A percentile compares a stretch with the other conserved stretches of the same genome.
phyloP scores from a whole-genome alignment of 495 filamentous ascomycete genomes.

The Staphylotrichum longicolle region DNA sequence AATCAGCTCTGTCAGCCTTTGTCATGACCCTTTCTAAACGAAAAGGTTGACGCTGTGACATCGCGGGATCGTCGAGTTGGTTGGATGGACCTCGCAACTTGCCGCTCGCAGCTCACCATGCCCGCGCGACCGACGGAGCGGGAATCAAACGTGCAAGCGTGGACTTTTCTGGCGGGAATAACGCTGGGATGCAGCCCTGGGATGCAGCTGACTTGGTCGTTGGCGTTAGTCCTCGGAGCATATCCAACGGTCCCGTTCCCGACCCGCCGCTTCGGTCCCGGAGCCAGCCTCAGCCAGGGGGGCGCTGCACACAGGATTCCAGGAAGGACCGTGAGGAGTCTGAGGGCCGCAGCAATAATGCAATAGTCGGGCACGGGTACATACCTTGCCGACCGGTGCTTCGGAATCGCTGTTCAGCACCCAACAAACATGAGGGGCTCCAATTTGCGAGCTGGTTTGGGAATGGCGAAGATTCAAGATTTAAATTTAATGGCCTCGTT shows the following conservation, averaged over 20 bases:
- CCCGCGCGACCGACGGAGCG: no score
- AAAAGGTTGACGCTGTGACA: no score
- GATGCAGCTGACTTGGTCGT: background rate
- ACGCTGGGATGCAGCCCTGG: no score
- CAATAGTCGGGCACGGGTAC: background rate
- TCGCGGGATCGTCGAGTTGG: no score
- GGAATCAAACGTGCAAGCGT: no score
- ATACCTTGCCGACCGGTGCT: background rate
- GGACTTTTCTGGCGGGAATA: no score
- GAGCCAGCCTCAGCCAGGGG: background rate
- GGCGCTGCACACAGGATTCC: background rate
- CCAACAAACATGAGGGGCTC: background rate
- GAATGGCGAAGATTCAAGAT: background rate
- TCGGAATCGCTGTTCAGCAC: background rate
- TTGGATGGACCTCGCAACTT: no score
- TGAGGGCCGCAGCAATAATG: background rate
- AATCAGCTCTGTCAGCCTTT: no score
- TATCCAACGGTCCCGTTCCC: slow-evolving; percentile 13
- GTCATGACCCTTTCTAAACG: no score
- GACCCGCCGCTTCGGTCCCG: slow-evolving; percentile 29
- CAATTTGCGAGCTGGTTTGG: background rate
- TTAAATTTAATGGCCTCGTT: slow-evolving; percentile 5
- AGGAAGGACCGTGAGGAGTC: background rate
- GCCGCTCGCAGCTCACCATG: no score
- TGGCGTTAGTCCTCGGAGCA: slow-evolving; percentile 5